phyloP scores from a whole-genome alignment of 164 flowering plant species.

The Liquidambar formosana region DNA sequence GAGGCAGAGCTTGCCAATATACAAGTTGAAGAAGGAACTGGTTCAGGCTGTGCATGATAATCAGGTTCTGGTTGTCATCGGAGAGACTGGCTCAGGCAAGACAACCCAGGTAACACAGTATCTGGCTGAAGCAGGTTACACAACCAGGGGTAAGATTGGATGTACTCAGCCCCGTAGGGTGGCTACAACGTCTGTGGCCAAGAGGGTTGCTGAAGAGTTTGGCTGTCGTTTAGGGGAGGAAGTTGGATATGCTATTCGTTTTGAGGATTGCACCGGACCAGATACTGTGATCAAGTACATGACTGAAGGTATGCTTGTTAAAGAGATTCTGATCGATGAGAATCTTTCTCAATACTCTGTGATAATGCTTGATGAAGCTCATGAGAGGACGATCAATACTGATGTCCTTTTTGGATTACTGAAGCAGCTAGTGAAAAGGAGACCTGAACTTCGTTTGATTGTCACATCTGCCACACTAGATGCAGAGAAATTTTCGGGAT shows the following conservation, averaged over 20 bases:
- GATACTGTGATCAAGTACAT: slow-evolving; percentile 95
- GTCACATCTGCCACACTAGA: slow-evolving; percentile 94
- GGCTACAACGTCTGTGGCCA: slow-evolving; percentile 97
- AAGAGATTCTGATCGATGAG: slow-evolving; percentile 87
- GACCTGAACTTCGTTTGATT: slow-evolving; percentile 82
- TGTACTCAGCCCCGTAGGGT: slow-evolving; percentile 98
- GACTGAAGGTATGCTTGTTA: slow-evolving; percentile 98
- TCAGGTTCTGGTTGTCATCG: slow-evolving; percentile 90
- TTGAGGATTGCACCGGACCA: slow-evolving; percentile 98
- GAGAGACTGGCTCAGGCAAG: slow-evolving; percentile 96
- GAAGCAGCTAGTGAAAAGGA: slow-evolving; percentile 66
- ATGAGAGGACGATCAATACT: slow-evolving; percentile 89
- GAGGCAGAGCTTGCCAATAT: slow-evolving; percentile 88
- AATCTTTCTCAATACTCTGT: slow-evolving; percentile 88
- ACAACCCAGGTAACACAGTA: slow-evolving; percentile 96
- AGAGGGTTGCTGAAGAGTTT: slow-evolving; percentile 96
- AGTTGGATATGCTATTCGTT: slow-evolving; percentile 94
- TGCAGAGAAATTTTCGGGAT: slow-evolving; percentile 95
- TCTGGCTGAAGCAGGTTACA: slow-evolving; percentile 92
- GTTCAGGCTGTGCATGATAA: slow-evolving; percentile 91
- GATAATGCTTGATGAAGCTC: slow-evolving; percentile 96
- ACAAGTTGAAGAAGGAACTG: slow-evolving; percentile 83
- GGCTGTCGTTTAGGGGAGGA: slow-evolving; percentile 96
- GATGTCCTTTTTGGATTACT: slow-evolving; percentile 89
- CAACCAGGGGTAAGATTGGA: slow-evolving; percentile 89